These are phyloP conservation scores for Diaporthe sp. DNA, from an alignment of 2,329 filamentous ascomycete genomes.

Conservation along the genomic window DNA sequence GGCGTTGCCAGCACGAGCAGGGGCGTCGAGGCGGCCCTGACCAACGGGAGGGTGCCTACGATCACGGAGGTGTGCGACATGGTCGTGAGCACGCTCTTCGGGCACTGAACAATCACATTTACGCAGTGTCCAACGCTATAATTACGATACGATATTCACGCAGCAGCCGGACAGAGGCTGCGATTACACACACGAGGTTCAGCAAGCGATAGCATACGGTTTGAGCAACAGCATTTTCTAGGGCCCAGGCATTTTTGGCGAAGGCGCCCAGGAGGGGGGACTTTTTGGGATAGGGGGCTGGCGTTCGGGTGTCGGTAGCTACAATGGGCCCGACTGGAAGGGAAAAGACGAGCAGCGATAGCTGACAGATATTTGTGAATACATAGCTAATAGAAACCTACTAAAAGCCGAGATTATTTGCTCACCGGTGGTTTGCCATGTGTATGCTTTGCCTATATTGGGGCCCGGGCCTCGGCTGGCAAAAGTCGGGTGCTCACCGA, in stretches of 20 bases:
- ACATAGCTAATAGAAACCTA: slow-evolving; percentile 20
- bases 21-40: slow-evolving; percentile 50
- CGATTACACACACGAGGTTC: not conserved
- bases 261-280: not conserved
- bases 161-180: not conserved
- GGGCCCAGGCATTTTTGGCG: slow-evolving; percentile 9
- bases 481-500: slow-evolving; percentile 19
- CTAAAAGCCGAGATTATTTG: not conserved
- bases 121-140: not conserved
- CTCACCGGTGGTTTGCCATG: slow-evolving; percentile 15
- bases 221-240: slow-evolving; percentile 8
- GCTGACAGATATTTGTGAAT: slow-evolving; percentile 9
- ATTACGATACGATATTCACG: slow-evolving; percentile 6
- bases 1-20: slow-evolving; percentile 54
- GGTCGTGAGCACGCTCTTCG: slow-evolving; percentile 58
- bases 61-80: slow-evolving; percentile 60
- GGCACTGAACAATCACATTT: slow-evolving; percentile 43
- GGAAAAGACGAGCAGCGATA: slow-evolving; percentile 7
- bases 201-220: slow-evolving; percentile 1
- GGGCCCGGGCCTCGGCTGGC: slow-evolving; percentile 13
- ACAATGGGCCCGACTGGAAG: slow-evolving; percentile 12
- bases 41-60: slow-evolving; percentile 52
- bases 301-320: slow-evolving; percentile 20
- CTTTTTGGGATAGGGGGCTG: not conserved
- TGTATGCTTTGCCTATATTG: not conserved